Evolutionary conservation across 2,329 filamentous ascomycete genomes (phyloP), one percentile per base, ranked within the genome.

Genomic region (Rhynchosporium graminicola): DNA sequence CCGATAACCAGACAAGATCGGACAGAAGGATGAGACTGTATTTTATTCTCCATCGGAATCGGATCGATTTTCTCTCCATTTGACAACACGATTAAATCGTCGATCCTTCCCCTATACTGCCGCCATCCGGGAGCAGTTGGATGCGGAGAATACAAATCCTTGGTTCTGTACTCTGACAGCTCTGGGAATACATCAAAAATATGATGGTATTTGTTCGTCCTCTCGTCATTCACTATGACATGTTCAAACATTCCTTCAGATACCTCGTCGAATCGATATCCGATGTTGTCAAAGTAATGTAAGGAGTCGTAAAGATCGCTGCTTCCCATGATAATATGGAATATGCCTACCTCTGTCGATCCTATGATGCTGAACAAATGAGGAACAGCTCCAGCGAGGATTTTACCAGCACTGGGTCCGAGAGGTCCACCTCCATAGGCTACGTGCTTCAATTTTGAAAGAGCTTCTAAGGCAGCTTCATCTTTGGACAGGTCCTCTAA

Each of bases 111-210:
- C 10, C 36, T 55, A 50, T 62, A 64, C 10, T 52, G 58, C 54
- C 62, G 79, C 77, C 71, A 77, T 72, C 57, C 55, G 6, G 54
- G 57, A 7, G 40, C 46, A 28, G 66, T 70, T 0, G 77, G 74
- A 60, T 79, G 76, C 10, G 52, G 67, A 1, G 65, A 65, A 47
- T 70, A 80, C 0, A 80, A 65, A 64, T 80, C 78, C 31, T 73
- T 74, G 4, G 73, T 77, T 6, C 61, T 67, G 56, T 75, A 79
- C 42, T 74, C 69, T 2, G 71, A 48, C 7, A 73, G 33, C 2
- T 75, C 68, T 1, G 75, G 76, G 63, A 73, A 78, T 7, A 71
- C 72, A 48, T 76, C 70, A 63, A 76, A 76, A 43, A 75, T 62
- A 8, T 64, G 67, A 15, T 75, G 69, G 33, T 59, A 71, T 60